Evolutionary conservation across 495 filamentous ascomycete genomes (phyloP).

Genomic region (Trichoderma orchidacearum): DNA sequence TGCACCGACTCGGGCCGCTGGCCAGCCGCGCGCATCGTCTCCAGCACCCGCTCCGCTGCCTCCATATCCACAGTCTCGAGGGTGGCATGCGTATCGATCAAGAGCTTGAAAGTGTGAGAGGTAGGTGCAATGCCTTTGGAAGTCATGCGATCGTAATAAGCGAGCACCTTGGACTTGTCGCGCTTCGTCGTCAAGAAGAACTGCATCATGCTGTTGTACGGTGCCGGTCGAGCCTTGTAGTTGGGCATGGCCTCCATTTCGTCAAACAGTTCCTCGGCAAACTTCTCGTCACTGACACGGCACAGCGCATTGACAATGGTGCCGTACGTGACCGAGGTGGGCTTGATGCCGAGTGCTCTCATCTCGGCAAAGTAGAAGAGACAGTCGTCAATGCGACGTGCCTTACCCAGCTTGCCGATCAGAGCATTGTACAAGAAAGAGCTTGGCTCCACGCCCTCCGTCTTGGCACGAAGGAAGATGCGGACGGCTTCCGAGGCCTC

Average conservation of each 20-base stretch:
- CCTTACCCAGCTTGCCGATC: constrained; percentile 96
- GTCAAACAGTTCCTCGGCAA: constrained; percentile 94
- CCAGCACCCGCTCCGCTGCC: constrained; percentile 75
- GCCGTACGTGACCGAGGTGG: constrained; percentile 94
- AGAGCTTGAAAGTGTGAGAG: constrained; percentile 92
- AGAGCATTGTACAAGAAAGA: constrained; percentile 98
- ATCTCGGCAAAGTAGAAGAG: constrained; percentile 97
- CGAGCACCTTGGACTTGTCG: constrained; percentile 84
- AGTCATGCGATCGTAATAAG: constrained; percentile 91
- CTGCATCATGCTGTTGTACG: constrained; percentile 98
- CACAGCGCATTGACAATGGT: constrained; percentile 96
- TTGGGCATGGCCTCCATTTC: constrained; percentile 99
- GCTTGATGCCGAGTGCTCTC: constrained; percentile 82
- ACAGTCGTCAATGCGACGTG: constrained; percentile 92
- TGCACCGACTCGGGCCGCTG: constrained; percentile 80
- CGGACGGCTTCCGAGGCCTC: constrained; percentile 93
- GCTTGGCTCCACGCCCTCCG: constrained; percentile 88
- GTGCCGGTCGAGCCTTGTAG: constrained; percentile 93
- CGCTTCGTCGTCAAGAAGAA: constrained; percentile 97
- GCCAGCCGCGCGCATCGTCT: constrained; percentile 60
- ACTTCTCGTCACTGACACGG: constrained; percentile 93
- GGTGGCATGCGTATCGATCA: constrained; percentile 90
- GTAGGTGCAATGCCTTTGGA: constrained; percentile 78
- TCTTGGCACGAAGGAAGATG: constrained; percentile 86
- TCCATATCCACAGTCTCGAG: constrained; percentile 85